These are phyloP conservation scores for Pseudocercospora crystallina DNA, from an alignment of 2,329 filamentous ascomycete genomes.

Conservation along the genomic window DNA sequence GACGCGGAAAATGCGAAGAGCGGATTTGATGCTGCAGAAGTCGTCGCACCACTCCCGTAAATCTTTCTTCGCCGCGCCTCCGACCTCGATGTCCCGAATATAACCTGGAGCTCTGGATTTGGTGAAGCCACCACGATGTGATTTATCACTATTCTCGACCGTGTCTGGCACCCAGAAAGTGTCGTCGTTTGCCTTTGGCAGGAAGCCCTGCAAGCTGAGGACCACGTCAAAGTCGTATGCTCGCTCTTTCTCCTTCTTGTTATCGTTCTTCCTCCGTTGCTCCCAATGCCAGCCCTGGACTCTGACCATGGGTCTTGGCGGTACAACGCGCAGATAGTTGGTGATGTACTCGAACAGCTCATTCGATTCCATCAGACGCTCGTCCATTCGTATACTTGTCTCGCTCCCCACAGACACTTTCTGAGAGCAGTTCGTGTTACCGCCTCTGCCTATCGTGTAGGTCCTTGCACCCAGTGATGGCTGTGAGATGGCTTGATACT, in stretches of 20 bases:
- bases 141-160: conserved; percentile 60
- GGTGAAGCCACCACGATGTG: conserved; percentile 64
- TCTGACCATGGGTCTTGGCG: conserved; percentile 26
- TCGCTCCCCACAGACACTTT: conserved; percentile 18
- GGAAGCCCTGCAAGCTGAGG: conserved; percentile 23
- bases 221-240: conserved; percentile 30
- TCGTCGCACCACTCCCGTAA: conserved; percentile 66
- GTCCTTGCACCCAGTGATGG: conserved; percentile 6
- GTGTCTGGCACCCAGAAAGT: conserved; percentile 39
- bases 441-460: background rate
- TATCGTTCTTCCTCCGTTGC: conserved; percentile 21
- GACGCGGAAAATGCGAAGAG: conserved; percentile 54
- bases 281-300: conserved; percentile 31
- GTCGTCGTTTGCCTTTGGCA: conserved; percentile 12
- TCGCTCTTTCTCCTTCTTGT: conserved; percentile 31
- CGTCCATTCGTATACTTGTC: conserved; percentile 31
- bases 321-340: conserved; percentile 23
- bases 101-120: conserved; percentile 51
- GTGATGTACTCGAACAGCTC: conserved; percentile 27
- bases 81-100: conserved; percentile 49
- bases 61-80: conserved; percentile 38
- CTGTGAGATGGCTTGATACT: conserved; percentile 21
- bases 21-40: conserved; percentile 60
- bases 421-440: conserved; percentile 12
- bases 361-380: conserved; percentile 23